Evolutionary conservation across 2,329 filamentous ascomycete species (phyloP), one percentile per base, ranked within the genome.

Genomic region (Chalaropsis ovoidea): DNA sequence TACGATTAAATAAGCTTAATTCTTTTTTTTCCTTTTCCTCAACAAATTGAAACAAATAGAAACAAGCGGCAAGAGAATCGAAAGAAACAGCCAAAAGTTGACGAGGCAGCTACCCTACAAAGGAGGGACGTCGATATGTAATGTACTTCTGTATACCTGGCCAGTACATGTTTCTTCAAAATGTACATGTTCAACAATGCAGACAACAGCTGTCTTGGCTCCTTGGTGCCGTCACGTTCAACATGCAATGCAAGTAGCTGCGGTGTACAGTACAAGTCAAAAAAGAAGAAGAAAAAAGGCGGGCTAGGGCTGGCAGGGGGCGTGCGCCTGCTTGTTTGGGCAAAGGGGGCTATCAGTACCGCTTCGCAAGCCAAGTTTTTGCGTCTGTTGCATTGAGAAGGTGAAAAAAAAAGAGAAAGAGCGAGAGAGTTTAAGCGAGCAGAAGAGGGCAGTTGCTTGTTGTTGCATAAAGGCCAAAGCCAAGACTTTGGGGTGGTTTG

Each of bases 291-390:
- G 15, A 19, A 52, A 52, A 13, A 15, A 52, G 19, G 6, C 35
- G 35, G 35, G 35, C 35, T 7, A 39, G 8, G 35, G 35, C 3
- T 3, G 17, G 11, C 13, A n/a, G 6, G 61, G 24, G 61, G 61
- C 52, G 31, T 62, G 41, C 17, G 42, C 61, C 42, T 62, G 42
- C 61, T 58, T 62, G 42, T 62, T 62, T 62, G 42, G 61, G 61
- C 19, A 47, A 47, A 62, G 22, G 61, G 61, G 61, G 61, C n/a
- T 35, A 62, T 17, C 41, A 31, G 41, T 62, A 24, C 61, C 61
- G 52, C 52, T 22, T 13, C 22, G 3, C 31, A 31, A 31, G 31
- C 31, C 31, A 31, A 31, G 31, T 31, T 31, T 49, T 22, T 22
- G 31, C 7, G 35, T 10, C 8, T 52, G 47, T 19, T 24, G 19